Conservation (phyloP, 1,139 yeast species). For the Arxiozyma telluris region DNA sequence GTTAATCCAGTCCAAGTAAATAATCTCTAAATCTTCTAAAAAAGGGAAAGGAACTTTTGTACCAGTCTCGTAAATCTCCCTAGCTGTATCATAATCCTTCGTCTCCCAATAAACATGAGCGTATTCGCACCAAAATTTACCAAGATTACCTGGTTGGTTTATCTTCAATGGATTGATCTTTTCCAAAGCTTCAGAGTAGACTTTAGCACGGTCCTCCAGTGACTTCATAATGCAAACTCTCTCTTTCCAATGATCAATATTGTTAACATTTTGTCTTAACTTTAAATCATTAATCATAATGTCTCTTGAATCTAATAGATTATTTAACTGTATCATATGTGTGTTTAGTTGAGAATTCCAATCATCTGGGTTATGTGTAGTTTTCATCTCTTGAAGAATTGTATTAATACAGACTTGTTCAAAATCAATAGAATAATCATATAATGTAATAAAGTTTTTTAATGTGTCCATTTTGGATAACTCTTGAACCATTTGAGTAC, state of each 20-base stretch:
- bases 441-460: constrained; percentile 55
- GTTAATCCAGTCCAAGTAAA: constrained; percentile 63
- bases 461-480: constrained; percentile 41
- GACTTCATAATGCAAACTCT: constrained; percentile 41
- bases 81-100: constrained; percentile 51
- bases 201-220: constrained; percentile 40
- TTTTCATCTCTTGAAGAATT: constrained; percentile 16
- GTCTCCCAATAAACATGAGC: constrained; percentile 54
- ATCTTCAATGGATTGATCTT: constrained; percentile 57
- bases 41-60: constrained; percentile 59
- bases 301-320: constrained; percentile 46
- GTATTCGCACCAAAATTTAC: constrained; percentile 61
- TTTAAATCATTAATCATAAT: constrained; percentile 56
- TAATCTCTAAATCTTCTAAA: constrained; percentile 54
- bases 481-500: constrained; percentile 30
- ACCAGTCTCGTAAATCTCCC: constrained; percentile 56
- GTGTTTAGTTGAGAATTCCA: constrained; percentile 31
- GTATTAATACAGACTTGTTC: constrained; percentile 37
- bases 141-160: constrained; percentile 34
- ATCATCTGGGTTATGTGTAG: constrained; percentile 25
- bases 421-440: constrained; percentile 54
- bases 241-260: constrained; percentile 60
- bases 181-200: constrained; percentile 61
- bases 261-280: constrained; percentile 53
- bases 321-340: constrained; percentile 46